phyloP scores from a whole-genome alignment of 108 stramenopile genomes.

The Phaeodactylum tricornutum region DNA sequence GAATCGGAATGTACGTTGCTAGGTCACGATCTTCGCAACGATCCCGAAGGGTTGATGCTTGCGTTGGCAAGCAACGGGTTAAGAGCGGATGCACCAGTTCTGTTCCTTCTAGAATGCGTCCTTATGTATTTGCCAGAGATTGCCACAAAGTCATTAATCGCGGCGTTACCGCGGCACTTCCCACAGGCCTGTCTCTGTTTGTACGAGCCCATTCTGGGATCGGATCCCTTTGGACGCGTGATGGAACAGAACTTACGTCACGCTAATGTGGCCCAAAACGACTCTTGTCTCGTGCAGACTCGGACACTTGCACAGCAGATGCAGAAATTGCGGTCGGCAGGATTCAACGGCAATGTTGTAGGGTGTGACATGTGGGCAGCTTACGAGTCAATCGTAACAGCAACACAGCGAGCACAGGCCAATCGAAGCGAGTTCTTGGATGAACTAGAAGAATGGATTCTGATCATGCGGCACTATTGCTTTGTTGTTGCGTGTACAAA shows the following conservation, averaged over 20 bases:
- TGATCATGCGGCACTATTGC: constrained; percentile 79
- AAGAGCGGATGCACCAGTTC: constrained; percentile 30
- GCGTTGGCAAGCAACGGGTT: constrained; percentile 28
- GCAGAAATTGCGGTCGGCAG: constrained; percentile 20
- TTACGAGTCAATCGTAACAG: constrained; percentile 49
- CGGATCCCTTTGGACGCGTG: constrained; percentile 60
- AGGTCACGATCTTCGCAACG: constrained; percentile 25
- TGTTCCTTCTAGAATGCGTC: constrained; percentile 73
- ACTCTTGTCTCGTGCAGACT: constrained; percentile 40
- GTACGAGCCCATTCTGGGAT: constrained; percentile 63
- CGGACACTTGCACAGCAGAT: constrained; percentile 52
- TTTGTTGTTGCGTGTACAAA: constrained; percentile 33
- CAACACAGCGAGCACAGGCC: constrained; percentile 41
- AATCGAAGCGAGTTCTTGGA: constrained; percentile 74
- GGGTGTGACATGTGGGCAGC: constrained; percentile 80
- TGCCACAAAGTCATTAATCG: constrained; percentile 21
- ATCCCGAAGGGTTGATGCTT: constrained; percentile 32
- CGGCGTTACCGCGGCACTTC: constrained; percentile 5
- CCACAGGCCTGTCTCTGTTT: constrained; percentile 17
- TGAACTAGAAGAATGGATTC: constrained; percentile 74
- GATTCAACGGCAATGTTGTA: constrained; percentile 31
- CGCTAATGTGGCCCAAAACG: constrained; percentile 34
- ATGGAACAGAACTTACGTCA: constrained; percentile 65
- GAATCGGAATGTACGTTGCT: constrained; percentile 11
- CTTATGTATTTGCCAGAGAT: constrained; percentile 69